phyloP scores from a whole-genome alignment of 2,329 filamentous ascomycete genomes.

The Colletotrichum lindemuthianum region DNA sequence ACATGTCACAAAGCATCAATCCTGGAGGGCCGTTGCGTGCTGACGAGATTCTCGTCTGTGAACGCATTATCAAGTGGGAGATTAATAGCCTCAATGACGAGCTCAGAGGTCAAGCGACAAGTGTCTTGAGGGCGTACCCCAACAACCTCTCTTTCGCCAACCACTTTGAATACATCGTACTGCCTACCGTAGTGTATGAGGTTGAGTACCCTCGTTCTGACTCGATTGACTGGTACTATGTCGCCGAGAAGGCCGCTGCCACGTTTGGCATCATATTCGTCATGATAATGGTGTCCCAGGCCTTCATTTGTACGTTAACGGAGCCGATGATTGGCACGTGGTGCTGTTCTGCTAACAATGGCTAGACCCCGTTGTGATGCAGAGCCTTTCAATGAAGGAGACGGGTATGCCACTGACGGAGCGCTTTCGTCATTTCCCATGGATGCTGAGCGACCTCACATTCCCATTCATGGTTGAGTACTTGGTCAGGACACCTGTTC shows the following conservation, averaged over 20 bases:
- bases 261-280: constrained; percentile 79
- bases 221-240: constrained; percentile 77
- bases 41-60: constrained; percentile 71
- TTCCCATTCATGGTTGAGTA: constrained; percentile 86
- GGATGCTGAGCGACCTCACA: constrained; percentile 78
- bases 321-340: not conserved
- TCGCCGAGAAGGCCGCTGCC: constrained; percentile 75
- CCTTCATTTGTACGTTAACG: constrained; percentile 68
- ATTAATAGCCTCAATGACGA: constrained; percentile 72
- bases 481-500: constrained; percentile 53
- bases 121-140: constrained; percentile 66
- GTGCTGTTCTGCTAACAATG: too few species aligned
- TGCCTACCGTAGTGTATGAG: constrained; percentile 84
- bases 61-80: constrained; percentile 73
- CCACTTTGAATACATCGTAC: constrained; percentile 77
- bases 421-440: constrained; percentile 75
- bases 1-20: constrained; percentile 70
- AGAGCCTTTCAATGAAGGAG: constrained; percentile 74
- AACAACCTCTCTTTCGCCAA: constrained; percentile 73
- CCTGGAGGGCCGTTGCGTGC: constrained; percentile 67
- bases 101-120: constrained; percentile 70
- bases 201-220: constrained; percentile 78
- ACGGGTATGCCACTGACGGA: constrained; percentile 67
- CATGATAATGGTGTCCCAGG: constrained; percentile 82
- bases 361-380: constrained; percentile 73